These are phyloP conservation scores for Aspergillus candidus DNA, from an alignment of 2,329 filamentous ascomycete species.

Conservation along the genomic window DNA sequence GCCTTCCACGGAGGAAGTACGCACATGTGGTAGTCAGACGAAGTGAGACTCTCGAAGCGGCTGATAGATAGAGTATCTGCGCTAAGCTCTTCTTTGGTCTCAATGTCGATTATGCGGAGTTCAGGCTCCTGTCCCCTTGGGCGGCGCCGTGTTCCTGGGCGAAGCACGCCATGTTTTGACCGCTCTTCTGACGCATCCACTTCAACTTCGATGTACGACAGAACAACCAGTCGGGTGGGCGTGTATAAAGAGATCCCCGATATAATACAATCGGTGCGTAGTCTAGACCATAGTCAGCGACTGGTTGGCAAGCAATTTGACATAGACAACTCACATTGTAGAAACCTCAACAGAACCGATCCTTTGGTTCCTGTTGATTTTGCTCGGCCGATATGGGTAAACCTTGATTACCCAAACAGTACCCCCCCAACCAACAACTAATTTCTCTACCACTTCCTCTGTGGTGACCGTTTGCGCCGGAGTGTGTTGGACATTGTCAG, in stretches of 20 bases:
- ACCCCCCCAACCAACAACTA: slow-evolving; percentile 91
- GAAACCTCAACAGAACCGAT: slow-evolving; percentile 81
- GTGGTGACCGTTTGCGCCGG: slow-evolving; percentile 37
- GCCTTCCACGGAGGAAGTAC: slow-evolving; percentile 72
- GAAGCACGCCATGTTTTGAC: slow-evolving; percentile 36
- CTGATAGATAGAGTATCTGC: slow-evolving; percentile 81
- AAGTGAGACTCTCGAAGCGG: slow-evolving; percentile 76
- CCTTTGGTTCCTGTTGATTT: slow-evolving; percentile 61
- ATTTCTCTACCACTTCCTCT: slow-evolving; percentile 55
- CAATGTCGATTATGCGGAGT: slow-evolving; percentile 81
- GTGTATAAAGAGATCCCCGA: slow-evolving; percentile 96
- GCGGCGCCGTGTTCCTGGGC: slow-evolving; percentile 61
- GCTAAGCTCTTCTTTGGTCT: slow-evolving; percentile 74
- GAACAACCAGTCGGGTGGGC: slow-evolving; percentile 78
- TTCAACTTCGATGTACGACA: slow-evolving; percentile 79
- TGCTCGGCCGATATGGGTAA: slow-evolving; percentile 65
- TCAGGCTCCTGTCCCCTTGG: slow-evolving; percentile 81
- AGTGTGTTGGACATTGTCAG: slow-evolving; percentile 38
- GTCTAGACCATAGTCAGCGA: slow-evolving; percentile 45
- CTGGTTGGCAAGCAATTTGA: slow-evolving; percentile 2
- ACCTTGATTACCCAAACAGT: slow-evolving; percentile 95
- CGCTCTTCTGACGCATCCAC: slow-evolving; percentile 57
- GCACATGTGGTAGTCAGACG: slow-evolving; percentile 85
- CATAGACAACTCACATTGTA: slow-evolving; percentile 66
- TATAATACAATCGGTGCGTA: slow-evolving; percentile 96